These are phyloP conservation scores for Guyanaporus albipodus DNA, from an alignment of 768 basidiomycete species.

Conservation along the genomic window DNA sequence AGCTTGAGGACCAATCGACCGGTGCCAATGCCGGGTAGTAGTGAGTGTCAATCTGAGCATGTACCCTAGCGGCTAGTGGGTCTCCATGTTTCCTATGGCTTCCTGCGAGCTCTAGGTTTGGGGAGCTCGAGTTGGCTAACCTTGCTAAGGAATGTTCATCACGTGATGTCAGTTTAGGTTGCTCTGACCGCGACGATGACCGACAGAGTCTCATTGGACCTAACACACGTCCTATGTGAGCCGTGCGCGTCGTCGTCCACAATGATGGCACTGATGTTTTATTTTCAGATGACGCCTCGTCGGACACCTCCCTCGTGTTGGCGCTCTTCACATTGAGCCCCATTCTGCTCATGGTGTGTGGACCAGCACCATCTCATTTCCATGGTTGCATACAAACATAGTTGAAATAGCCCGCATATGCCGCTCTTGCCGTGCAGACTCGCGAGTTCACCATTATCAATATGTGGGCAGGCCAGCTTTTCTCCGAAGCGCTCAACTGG, in stretches of 20 bases:
- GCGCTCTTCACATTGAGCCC: constrained; percentile 67
- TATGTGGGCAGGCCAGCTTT: constrained; percentile 81
- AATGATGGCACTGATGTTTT: constrained; percentile 1
- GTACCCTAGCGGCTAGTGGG: no score
- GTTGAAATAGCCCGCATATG: constrained; percentile 65
- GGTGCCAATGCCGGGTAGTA: no score
- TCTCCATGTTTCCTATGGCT: no score
- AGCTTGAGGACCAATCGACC: no score
- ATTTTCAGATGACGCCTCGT: constrained; percentile 56
- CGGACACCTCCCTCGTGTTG: constrained; percentile 50
- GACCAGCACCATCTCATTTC: background rate
- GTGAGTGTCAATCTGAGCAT: no score
- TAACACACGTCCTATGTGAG: constrained; percentile 68
- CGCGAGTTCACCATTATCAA: constrained; percentile 76
- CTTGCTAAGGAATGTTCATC: no score
- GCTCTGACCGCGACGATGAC: background rate
- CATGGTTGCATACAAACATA: background rate
- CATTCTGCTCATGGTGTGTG: constrained; percentile 64
- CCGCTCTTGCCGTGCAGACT: constrained; percentile 66
- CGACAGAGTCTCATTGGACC: constrained; percentile 47
- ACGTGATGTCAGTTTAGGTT: no score
- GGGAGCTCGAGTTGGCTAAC: no score
- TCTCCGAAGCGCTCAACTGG: constrained; percentile 67
- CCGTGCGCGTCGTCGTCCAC: background rate
- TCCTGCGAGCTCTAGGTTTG: no score